Evolutionary conservation across 495 filamentous ascomycete species (phyloP).

Genomic region (Daldinia bambusicola): DNA sequence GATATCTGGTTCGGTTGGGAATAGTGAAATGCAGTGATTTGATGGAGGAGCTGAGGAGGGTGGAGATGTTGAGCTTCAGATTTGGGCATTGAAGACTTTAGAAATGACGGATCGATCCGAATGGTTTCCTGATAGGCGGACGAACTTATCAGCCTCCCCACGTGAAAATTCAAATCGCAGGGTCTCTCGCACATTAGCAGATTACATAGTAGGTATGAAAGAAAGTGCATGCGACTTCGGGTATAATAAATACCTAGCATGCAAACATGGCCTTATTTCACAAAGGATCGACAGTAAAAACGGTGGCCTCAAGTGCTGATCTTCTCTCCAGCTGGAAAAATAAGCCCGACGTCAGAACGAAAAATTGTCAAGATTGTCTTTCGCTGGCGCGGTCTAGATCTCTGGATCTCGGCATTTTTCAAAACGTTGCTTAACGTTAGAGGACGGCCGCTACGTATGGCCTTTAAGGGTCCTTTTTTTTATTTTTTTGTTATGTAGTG

Average conservation of each 20-base stretch:
- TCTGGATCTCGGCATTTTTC: constrained; percentile 29
- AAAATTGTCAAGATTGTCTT: constrained; percentile 11
- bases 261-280: constrained; percentile 37
- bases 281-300: constrained; percentile 30
- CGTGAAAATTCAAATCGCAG: constrained; percentile 28
- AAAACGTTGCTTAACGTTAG: constrained; percentile 18
- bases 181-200: not conserved
- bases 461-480: not conserved
- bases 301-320: constrained; percentile 38
- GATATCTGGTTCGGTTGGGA: not conserved
- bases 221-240: constrained; percentile 25
- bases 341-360: constrained; percentile 29
- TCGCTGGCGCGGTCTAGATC: constrained; percentile 27
- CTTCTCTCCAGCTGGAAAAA: constrained; percentile 41
- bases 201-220: too few species aligned
- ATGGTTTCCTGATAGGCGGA: constrained; percentile 25
- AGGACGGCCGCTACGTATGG: not conserved
- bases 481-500: not conserved
- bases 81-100: not conserved
- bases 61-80: constrained; percentile 12
- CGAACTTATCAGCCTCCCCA: constrained; percentile 35
- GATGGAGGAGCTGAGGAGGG: not conserved
- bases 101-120: constrained; percentile 25
- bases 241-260: constrained; percentile 9
- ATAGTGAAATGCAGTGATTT: not conserved